These are phyloP conservation scores for Helicocarpus griseus DNA, from an alignment of 2,329 filamentous ascomycete species.

Conservation along the genomic window DNA sequence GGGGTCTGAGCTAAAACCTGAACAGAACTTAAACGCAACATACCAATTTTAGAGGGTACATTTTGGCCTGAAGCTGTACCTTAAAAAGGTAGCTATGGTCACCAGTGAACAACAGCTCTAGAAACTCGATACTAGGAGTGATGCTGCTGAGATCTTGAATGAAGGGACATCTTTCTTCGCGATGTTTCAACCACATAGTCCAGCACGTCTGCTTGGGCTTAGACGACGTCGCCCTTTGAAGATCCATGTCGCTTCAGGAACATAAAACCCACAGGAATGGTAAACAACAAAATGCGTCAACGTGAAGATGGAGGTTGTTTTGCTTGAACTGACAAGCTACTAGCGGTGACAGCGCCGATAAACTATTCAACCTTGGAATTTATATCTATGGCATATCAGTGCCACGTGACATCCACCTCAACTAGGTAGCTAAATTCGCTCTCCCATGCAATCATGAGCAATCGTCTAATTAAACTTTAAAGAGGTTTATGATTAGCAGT, in stretches of 20 bases:
- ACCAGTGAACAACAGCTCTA: slow-evolving; percentile 1
- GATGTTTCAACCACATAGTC: slow-evolving; percentile 5
- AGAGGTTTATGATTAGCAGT: too few species aligned
- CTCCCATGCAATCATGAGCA: too few species aligned
- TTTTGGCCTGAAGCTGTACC: slow-evolving; percentile 3
- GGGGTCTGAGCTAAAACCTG: background rate
- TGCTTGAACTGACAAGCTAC: too few species aligned
- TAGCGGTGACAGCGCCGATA: too few species aligned
- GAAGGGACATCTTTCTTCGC: slow-evolving; percentile 1
- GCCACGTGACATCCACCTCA: too few species aligned
- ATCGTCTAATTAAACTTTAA: too few species aligned
- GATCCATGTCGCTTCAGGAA: background rate
- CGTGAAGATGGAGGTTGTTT: too few species aligned
- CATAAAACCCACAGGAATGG: slow-evolving; percentile 3
- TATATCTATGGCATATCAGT: too few species aligned
- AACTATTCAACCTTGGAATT: too few species aligned
- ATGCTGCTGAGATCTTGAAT: background rate
- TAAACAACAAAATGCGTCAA: background rate
- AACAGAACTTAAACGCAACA: background rate
- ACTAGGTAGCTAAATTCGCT: too few species aligned
- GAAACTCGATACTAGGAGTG: slow-evolving; percentile 3
- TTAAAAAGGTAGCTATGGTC: slow-evolving; percentile 3
- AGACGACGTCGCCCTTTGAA: background rate
- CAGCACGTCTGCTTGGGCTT: slow-evolving; percentile 5
- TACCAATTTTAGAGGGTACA: slow-evolving; percentile 6